These are phyloP conservation scores for Solanum arcanum DNA, from an alignment of 257 asterid genomes.

Conservation along the genomic window DNA sequence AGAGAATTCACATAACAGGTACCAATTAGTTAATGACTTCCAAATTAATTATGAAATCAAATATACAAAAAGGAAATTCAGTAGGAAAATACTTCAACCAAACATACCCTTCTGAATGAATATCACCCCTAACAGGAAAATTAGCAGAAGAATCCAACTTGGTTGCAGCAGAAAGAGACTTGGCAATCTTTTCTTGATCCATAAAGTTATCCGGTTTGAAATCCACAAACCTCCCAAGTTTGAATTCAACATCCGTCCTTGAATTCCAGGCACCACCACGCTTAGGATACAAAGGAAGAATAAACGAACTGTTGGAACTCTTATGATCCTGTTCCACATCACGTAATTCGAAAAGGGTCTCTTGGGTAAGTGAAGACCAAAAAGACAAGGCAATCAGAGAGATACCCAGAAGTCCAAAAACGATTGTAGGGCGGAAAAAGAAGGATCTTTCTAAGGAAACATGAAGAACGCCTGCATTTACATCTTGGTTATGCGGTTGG, in stretches of 20 bases:
- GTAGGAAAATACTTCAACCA: neutral
- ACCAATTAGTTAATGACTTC: neutral
- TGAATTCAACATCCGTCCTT: constrained; percentile 30
- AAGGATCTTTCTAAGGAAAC: constrained; percentile 4
- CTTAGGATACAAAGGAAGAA: constrained; percentile 54
- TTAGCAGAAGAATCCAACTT: constrained; percentile 30
- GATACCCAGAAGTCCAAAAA: constrained; percentile 22
- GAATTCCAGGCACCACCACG: constrained; percentile 3
- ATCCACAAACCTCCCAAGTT: constrained; percentile 37
- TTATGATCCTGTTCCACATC: constrained; percentile 20
- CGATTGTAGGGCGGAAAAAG: constrained; percentile 5
- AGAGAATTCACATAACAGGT: neutral
- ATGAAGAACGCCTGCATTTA: neutral
- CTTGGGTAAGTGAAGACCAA: constrained; percentile 33
- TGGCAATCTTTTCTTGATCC: constrained; percentile 8
- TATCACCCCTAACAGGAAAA: constrained; percentile 42
- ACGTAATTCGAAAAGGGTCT: constrained; percentile 23
- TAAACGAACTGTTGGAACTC: constrained; percentile 20
- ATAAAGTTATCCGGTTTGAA: constrained; percentile 3
- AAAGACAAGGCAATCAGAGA: constrained; percentile 34
- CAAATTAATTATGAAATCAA: neutral
- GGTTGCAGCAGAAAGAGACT: constrained; percentile 12
- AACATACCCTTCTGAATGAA: constrained; percentile 57
- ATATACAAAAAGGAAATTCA: neutral
- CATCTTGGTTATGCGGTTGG: neutral